These are phyloP conservation scores for Stenocarpella maydis DNA, from an alignment of 2,329 filamentous ascomycete species.

Conservation along the genomic window DNA sequence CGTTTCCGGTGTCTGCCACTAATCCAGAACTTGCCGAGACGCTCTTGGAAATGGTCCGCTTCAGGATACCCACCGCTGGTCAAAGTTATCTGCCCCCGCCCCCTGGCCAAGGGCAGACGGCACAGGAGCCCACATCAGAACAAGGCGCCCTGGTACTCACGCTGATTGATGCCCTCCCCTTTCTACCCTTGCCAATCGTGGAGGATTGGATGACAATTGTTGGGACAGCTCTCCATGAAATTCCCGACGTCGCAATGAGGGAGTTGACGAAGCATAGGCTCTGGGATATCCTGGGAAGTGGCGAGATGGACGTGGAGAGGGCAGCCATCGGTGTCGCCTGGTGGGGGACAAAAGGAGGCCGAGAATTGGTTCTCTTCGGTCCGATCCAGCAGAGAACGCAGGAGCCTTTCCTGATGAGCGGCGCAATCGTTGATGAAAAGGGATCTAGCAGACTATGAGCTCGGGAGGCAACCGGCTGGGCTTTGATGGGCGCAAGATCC, in stretches of 20 bases:
- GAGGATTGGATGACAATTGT: conserved; percentile 83
- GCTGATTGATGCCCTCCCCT: conserved; percentile 80
- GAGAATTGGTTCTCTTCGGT: conserved; percentile 55
- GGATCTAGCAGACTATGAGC: conserved; percentile 48
- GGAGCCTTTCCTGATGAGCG: conserved; percentile 60
- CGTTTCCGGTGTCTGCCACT: conserved; percentile 74
- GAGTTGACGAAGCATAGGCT: conserved; percentile 74
- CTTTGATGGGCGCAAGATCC: background rate
- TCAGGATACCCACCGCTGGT: conserved; percentile 66
- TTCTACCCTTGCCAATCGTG: conserved; percentile 72
- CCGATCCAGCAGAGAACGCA: conserved; percentile 39
- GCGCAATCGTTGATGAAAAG: conserved; percentile 52
- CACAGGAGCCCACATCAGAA: conserved; percentile 66
- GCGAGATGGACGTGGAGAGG: conserved; percentile 89
- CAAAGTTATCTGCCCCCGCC: conserved; percentile 52
- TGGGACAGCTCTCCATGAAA: conserved; percentile 71
- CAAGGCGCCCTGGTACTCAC: conserved; percentile 80
- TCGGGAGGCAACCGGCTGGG: background rate
- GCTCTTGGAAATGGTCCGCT: conserved; percentile 78
- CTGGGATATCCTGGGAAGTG: conserved; percentile 80
- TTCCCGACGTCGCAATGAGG: conserved; percentile 69
- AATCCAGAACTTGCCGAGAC: conserved; percentile 83
- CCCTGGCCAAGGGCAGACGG: conserved; percentile 45
- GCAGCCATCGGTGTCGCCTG: conserved; percentile 81
- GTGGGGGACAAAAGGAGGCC: conserved; percentile 75